These are phyloP conservation scores for Emmonsiellopsis sp. DNA, from an alignment of 2,329 filamentous ascomycete species.

Conservation along the genomic window DNA sequence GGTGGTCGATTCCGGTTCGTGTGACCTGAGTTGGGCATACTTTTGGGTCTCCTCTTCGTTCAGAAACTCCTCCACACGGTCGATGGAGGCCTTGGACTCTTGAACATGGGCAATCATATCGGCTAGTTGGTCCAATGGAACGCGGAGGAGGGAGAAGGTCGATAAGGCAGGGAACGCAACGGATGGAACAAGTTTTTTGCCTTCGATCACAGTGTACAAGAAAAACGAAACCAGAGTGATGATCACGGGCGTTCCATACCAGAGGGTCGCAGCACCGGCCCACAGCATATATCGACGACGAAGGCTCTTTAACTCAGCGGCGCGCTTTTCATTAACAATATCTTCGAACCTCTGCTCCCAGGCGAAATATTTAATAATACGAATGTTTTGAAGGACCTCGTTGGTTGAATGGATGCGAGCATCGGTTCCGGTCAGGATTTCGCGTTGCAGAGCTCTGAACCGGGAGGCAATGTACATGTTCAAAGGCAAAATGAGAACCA, in stretches of 20 bases:
- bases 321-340: constrained; percentile 81
- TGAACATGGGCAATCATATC: constrained; percentile 99
- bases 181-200: constrained; percentile 81
- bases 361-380: constrained; percentile 98
- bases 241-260: constrained; percentile 89
- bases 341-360: constrained; percentile 90
- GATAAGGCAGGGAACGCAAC: constrained; percentile 94
- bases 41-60: constrained; percentile 94
- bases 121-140: constrained; percentile 88
- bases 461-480: constrained; percentile 82
- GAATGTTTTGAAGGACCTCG: constrained; percentile 92
- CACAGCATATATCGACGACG: constrained; percentile 81
- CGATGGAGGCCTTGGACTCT: constrained; percentile 92
- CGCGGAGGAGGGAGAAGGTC: constrained; percentile 85
- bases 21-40: constrained; percentile 69
- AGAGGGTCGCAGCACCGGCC: constrained; percentile 84
- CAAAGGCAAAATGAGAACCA: constrained; percentile 78
- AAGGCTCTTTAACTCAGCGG: constrained; percentile 66
- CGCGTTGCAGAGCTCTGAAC: constrained; percentile 79
- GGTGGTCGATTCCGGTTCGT: constrained; percentile 58
- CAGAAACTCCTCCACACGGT: constrained; percentile 91
- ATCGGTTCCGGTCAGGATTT: constrained; percentile 86
- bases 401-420: constrained; percentile 95
- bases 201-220: constrained; percentile 81
- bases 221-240: constrained; percentile 97